phyloP scores from a whole-genome alignment of 345 rosid species.

The Eucalyptus curtisii region DNA sequence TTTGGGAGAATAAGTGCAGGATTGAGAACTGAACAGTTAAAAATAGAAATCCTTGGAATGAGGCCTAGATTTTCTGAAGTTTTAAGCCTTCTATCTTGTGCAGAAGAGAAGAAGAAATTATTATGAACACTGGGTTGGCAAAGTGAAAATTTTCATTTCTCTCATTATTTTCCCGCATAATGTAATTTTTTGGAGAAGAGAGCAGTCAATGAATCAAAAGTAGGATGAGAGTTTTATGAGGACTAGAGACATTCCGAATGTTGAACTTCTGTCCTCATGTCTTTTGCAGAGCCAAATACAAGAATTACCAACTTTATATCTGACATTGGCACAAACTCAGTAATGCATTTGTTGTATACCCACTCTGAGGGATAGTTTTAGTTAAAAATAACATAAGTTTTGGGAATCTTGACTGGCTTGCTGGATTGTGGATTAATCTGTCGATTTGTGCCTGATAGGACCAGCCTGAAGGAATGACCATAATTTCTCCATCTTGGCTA shows the following conservation, averaged over 20 bases:
- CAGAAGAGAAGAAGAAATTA: background rate
- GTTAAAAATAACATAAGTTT: background rate
- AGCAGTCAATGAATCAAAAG: background rate
- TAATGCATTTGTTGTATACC: background rate
- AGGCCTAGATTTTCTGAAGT: background rate
- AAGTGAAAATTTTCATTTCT: background rate
- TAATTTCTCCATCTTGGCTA: background rate
- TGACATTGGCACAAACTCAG: background rate
- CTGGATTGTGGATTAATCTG: background rate
- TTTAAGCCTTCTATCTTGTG: background rate
- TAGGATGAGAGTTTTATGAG: background rate
- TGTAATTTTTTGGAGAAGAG: background rate
- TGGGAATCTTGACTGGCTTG: background rate
- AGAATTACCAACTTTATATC: background rate
- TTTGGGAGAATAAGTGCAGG: background rate
- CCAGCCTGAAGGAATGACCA: background rate
- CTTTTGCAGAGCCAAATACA: background rate
- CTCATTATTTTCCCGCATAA: background rate
- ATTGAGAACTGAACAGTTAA: background rate
- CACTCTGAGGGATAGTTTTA: background rate
- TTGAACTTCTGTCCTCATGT: background rate
- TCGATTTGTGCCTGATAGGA: background rate
- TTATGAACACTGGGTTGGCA: background rate
- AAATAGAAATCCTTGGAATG: background rate
- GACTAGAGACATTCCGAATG: background rate